Base-by-base conservation (phyloP, 192 early-diverging fungal species). In the Dissophora ornata region DNA sequence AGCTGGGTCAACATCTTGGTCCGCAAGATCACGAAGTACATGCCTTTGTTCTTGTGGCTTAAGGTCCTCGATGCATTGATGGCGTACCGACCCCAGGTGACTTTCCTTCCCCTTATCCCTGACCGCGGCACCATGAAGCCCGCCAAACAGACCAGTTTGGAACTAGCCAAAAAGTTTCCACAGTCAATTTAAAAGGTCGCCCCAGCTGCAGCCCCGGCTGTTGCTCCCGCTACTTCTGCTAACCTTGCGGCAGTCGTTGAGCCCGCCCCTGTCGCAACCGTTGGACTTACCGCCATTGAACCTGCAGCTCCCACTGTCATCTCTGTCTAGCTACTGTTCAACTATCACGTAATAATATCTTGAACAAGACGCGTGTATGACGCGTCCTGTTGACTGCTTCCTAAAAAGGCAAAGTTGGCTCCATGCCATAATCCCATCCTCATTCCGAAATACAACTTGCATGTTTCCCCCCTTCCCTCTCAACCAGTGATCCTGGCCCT, bases 11-110 rank as follows among this genome's bases (percentile, higher is more conserved):
- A n/a, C 29, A 9, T 45, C 7, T 21, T 60, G 5, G 1, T 48
- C 21, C 48, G 60, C 2, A 24, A 22, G 9, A 36, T 51, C 21
- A 36, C 12, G n/a, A 62, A 50, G 32, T 24, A 50, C 12, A 62
- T 62, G 34, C 60, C 60, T 2, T 25, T 34, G n/a, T 62, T 29
- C 45, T 40, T 51, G 18, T 62, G 60, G 48, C 18, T 45, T 16
- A 36, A 15, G 3, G 15, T 50, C 13, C 19, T 50, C n/a, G 18
- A 45, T 16, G 19, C 13, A 1, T 34, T 48, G 60, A 49, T 34
- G 30, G 45, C 32, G 0, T 34, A 49, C 22, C 34, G 48, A 36
- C 48, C 48, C 21, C 60, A 62, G 24, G 60, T 18, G 4, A 36
- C 60, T 15, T 62, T 62, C 47, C 47, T 62, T n/a, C 48, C 60